Base-by-base conservation (phyloP, 257 asterid species). In the Salvia splendens region DNA sequence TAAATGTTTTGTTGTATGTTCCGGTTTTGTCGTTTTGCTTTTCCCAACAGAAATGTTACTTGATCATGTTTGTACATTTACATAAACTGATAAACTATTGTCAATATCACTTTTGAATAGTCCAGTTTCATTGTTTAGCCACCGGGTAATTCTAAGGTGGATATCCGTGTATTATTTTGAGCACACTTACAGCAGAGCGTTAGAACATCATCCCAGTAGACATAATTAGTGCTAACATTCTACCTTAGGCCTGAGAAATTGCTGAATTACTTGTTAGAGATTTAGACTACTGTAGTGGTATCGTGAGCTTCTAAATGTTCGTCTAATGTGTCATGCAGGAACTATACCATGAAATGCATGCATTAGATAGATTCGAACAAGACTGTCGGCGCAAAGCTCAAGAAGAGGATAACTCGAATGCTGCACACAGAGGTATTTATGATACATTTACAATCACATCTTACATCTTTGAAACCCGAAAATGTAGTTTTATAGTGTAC, bases 261-360 rank as follows among this genome's bases (percentile, higher is more conserved):
- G 47, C 41, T 14, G 64, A 50, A 10, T 15, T 42, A 14, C 41
- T 36, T 24, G 47, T n/a, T 43, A 9, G 41, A 54, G 60, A 4
- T 9, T 45, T 12, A 12, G 12, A 57, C 63, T 12, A 3, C 8
- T 15, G 8, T 36, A 14, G 8, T 42, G 53, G 62, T 36, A 11
- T 46, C 49, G 30, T 50, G 66, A 48, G 42, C 47, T 75, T 76
- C 56, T 67, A 56, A 36, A 51, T 61, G 48, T n/a, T n/a, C n/a
- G n/a, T 71, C 8, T 57, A 73, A 68, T 68, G 64, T 68, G 60
- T 30, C 70, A 69, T 83, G 71, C 81, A 90, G 97, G 99, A 93
- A 78, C 79, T 90, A 59, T 93, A 93, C 82, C 97, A 93, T 82
- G 97, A 93, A 82, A 71, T 86, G 89, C 99, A 90, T 73, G 91